A percentile compares a stretch with the other conserved stretches of the same genome.
phyloP scores from a whole-genome alignment of 805 yeast genomes.

The Metschnikowia continentalis region DNA sequence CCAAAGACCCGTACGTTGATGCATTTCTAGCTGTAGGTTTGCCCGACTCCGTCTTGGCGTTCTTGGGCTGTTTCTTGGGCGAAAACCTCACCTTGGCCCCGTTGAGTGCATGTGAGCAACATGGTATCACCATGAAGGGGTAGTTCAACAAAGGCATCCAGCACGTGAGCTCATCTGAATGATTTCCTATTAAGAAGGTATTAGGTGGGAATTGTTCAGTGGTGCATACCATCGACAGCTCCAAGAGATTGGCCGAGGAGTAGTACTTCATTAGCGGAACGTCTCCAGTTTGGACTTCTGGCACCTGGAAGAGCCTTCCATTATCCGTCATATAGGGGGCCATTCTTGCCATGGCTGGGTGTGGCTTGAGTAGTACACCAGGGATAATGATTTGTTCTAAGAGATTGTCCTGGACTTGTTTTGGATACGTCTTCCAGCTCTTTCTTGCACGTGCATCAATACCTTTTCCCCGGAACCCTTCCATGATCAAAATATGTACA shows the following conservation, averaged over 20 bases:
- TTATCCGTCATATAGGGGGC: slow-evolving; percentile 57
- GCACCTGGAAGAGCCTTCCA: slow-evolving; percentile 57
- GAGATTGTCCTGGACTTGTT: slow-evolving; percentile 51
- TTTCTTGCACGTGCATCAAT: slow-evolving; percentile 87
- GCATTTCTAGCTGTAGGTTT: slow-evolving; percentile 16
- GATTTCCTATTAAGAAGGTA: slow-evolving; percentile 89
- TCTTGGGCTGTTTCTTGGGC: slow-evolving; percentile 22
- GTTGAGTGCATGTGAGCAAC: slow-evolving; percentile 84
- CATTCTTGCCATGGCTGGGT: slow-evolving; percentile 52
- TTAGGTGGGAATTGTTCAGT: slow-evolving; percentile 62
- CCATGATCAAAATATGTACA: slow-evolving; percentile 67
- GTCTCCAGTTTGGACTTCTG: slow-evolving; percentile 24
- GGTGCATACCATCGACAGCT: slow-evolving; percentile 49
- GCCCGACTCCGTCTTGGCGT: not conserved
- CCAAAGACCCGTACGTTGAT: slow-evolving; percentile 81
- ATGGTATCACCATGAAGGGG: slow-evolving; percentile 90
- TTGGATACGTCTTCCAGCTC: slow-evolving; percentile 78
- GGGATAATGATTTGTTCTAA: slow-evolving; percentile 85
- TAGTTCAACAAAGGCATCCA: slow-evolving; percentile 89
- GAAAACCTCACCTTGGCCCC: slow-evolving; percentile 72
- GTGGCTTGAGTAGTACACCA: slow-evolving; percentile 61
- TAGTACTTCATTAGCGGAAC: slow-evolving; percentile 51
- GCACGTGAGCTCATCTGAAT: slow-evolving; percentile 90
- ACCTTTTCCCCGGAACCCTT: slow-evolving; percentile 81
- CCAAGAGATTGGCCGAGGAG: slow-evolving; percentile 48